Base-by-base conservation (phyloP, 441 rosid species). In the Populus hybrid region DNA sequence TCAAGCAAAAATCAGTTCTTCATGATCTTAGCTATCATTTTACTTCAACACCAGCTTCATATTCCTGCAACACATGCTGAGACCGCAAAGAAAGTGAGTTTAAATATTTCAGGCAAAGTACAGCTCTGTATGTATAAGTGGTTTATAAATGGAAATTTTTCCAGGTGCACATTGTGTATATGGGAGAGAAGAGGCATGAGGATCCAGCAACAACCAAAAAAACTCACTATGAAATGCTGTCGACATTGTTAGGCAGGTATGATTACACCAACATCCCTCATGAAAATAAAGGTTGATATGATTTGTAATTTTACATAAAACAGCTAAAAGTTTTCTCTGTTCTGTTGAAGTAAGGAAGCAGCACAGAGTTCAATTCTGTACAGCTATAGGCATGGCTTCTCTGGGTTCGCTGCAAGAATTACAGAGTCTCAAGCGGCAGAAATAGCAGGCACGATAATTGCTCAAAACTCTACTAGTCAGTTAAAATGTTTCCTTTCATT, bases 351-450 rank as follows among this genome's bases (percentile, higher is more conserved):
- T 80, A 80, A 85, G 75, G 88, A 87, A 75, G 89, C 86, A 24
- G 91, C 89, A 46, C 80, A 79, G 78, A 75, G 74, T 69, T 91
- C 93, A 23, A 81, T 90, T 79, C 82, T 91, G 24, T 83, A 90
- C 72, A 90, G 90, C 80, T 86, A 88, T 36, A 86, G 83, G 78
- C 90, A 88, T 81, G 94, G 94, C 64, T 90, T 91, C 80, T 90
- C 89, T 24, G 88, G 94, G 26, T 88, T 88, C 65, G 92, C 90
- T 6, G 91, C 91, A 24, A 90, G 84, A 79, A 82, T 90, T 8
- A 86, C 88, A 72, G 74, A 83, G 67, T 78, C 83, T 18, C 88
- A 86, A 72, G 94, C 90, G 12, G 79, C 81, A 67, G 69, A 86
- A 73, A 73, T 90, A 67, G 75, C 86, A 76, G 88, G 93, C 85